Evolutionary conservation across 306 rosid genomes (phyloP).

Genomic region (Parietaria judaica): DNA sequence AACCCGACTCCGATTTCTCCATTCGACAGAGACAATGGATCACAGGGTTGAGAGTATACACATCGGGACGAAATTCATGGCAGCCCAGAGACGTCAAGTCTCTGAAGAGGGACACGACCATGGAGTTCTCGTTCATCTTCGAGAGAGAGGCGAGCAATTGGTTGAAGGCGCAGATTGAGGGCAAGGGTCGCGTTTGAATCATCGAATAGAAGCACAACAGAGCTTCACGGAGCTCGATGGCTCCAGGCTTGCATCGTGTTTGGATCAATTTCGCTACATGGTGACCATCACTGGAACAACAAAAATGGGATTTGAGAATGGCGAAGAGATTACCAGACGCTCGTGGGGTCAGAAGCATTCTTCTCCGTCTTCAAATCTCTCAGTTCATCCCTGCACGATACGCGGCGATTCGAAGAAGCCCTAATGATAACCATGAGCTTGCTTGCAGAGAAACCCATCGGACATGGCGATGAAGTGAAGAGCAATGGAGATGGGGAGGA

Average conservation of each 20-base stretch:
- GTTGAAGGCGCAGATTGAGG: background rate
- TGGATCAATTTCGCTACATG: background rate
- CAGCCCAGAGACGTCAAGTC: background rate
- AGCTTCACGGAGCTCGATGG: background rate
- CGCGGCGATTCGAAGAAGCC: too few species aligned
- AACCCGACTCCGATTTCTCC: background rate
- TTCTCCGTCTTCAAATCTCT: too few species aligned
- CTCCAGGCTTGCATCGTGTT: conserved; percentile 1
- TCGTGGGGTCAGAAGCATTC: background rate
- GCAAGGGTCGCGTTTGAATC: conserved; percentile 3
- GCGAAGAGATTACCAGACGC: background rate
- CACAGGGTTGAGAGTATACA: background rate
- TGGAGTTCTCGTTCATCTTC: conserved; percentile 5
- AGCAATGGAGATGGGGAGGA: too few species aligned
- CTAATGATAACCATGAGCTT: too few species aligned
- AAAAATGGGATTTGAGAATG: background rate
- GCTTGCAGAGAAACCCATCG: too few species aligned
- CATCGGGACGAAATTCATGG: conserved; percentile 3
- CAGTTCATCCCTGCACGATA: too few species aligned
- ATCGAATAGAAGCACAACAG: conserved; percentile 6
- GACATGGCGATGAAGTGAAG: too few species aligned
- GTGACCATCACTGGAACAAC: background rate
- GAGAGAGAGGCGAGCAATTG: conserved; percentile 5
- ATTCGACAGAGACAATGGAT: conserved; percentile 1
- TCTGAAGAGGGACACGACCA: background rate